A percentile compares a stretch with the other conserved stretches of the same genome.
Conservation (phyloP, 805 yeast species). For the Candida montana region DNA sequence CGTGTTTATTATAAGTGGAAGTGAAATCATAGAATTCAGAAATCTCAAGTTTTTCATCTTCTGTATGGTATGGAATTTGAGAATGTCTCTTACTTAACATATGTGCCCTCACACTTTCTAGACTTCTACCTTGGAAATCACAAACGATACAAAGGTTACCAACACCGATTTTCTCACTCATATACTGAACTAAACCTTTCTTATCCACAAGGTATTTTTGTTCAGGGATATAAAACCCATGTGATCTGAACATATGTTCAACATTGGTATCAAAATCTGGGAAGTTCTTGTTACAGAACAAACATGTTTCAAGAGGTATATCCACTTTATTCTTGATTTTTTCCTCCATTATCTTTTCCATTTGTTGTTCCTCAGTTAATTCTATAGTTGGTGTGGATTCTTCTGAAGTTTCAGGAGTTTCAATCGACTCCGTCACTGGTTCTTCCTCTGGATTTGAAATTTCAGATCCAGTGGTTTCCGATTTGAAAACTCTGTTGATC, state of each 20-base stretch:
- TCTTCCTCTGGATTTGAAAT: conserved; percentile 6
- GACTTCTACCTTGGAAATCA: conserved; percentile 73
- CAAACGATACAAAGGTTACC: conserved; percentile 90
- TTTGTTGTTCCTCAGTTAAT: conserved; percentile 32
- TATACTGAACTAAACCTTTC: conserved; percentile 67
- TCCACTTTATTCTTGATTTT: conserved; percentile 37
- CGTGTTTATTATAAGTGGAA: conserved; percentile 49
- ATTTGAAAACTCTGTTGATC: conserved; percentile 1
- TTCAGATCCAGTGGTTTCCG: not conserved
- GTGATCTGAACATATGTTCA: conserved; percentile 70
- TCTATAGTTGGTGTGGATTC: conserved; percentile 14
- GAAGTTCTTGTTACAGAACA: conserved; percentile 47
- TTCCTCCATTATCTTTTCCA: conserved; percentile 33
- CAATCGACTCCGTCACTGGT: not conserved
- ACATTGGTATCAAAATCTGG: conserved; percentile 46
- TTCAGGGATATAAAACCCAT: conserved; percentile 90
- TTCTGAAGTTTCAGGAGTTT: conserved; percentile 6
- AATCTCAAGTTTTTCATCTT: conserved; percentile 79
- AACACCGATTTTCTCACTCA: conserved; percentile 86
- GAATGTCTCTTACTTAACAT: conserved; percentile 86
- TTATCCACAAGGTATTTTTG: conserved; percentile 61
- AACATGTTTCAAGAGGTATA: conserved; percentile 46
- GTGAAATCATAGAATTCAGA: conserved; percentile 89
- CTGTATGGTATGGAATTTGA: conserved; percentile 81
- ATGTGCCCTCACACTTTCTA: conserved; percentile 88